Conservation (phyloP, 805 yeast species). For the Wickerhamomyces queroliae region DNA sequence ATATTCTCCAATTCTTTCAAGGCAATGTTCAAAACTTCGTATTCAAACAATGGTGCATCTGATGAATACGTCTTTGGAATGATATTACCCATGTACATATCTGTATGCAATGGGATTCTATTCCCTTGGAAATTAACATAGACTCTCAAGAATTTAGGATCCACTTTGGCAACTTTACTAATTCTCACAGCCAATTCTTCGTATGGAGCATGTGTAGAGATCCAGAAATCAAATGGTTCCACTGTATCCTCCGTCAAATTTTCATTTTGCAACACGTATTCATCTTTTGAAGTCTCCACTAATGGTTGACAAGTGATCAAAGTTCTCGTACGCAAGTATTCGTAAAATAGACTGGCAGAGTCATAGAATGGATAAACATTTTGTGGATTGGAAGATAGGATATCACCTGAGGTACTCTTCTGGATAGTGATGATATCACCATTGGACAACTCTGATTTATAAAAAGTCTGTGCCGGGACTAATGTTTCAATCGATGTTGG, state of each 20-base stretch:
- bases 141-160: conserved; percentile 59
- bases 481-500: conserved; percentile 41
- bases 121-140: conserved; percentile 60
- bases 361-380: conserved; percentile 26
- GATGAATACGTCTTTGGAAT: conserved; percentile 25
- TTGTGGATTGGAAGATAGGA: conserved; percentile 7
- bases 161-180: conserved; percentile 45
- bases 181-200: conserved; percentile 56
- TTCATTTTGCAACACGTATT: conserved; percentile 40
- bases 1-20: conserved; percentile 73
- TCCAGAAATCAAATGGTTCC: conserved; percentile 55
- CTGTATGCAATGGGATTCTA: conserved; percentile 39
- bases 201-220: conserved; percentile 55
- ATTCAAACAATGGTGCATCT: conserved; percentile 49
- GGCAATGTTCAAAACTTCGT: conserved; percentile 72
- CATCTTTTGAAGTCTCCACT: conserved; percentile 36
- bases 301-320: conserved; percentile 49
- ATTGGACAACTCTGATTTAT: conserved; percentile 50
- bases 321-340: conserved; percentile 52
- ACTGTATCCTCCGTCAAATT: conserved; percentile 15
- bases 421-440: conserved; percentile 58
- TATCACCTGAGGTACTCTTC: conserved; percentile 4
- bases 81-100: conserved; percentile 25
- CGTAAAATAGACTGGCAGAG: conserved; percentile 42
- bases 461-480: conserved; percentile 35